These are phyloP conservation scores for Mortierella claussenii DNA, from an alignment of 192 early-diverging fungal species.

Conservation along the genomic window DNA sequence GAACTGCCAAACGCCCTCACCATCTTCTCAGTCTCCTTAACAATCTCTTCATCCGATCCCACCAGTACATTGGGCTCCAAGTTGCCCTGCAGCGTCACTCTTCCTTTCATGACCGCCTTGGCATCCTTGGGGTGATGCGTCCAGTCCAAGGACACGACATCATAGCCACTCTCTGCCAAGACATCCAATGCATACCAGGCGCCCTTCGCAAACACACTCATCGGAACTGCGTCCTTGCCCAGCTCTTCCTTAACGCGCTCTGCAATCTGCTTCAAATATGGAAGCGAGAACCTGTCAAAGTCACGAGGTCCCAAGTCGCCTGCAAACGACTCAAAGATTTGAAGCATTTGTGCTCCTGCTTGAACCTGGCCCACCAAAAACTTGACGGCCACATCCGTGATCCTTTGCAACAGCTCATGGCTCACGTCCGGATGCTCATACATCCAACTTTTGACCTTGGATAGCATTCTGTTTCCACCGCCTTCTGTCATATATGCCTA, in stretches of 20 bases:
- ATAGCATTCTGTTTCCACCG: slow-evolving; percentile 86
- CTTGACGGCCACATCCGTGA: slow-evolving; percentile 87
- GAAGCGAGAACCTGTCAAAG: slow-evolving; percentile 86
- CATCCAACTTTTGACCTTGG: slow-evolving; percentile 91
- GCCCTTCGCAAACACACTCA: slow-evolving; percentile 92
- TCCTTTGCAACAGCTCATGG: slow-evolving; percentile 78
- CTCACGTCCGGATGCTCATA: slow-evolving; percentile 77
- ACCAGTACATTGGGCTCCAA: slow-evolving; percentile 89
- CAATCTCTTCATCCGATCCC: slow-evolving; percentile 74
- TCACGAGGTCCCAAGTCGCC: slow-evolving; percentile 87
- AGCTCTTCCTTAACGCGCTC: slow-evolving; percentile 72
- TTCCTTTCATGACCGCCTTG: slow-evolving; percentile 53
- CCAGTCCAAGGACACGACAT: slow-evolving; percentile 93
- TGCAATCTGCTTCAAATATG: slow-evolving; percentile 87
- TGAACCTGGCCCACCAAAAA: slow-evolving; percentile 92
- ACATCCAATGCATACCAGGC: slow-evolving; percentile 86
- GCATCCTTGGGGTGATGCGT: slow-evolving; percentile 76
- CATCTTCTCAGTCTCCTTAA: slow-evolving; percentile 78
- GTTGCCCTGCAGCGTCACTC: slow-evolving; percentile 90
- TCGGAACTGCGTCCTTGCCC: slow-evolving; percentile 68
- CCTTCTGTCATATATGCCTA: slow-evolving; percentile 97
- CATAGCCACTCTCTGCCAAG: slow-evolving; percentile 76
- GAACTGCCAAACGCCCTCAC: slow-evolving; percentile 78
- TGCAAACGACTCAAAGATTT: slow-evolving; percentile 96
- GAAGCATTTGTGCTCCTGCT: slow-evolving; percentile 94